Conservation (phyloP, 352 stramenopile genomes). For the Pseudoperonospora humuli region DNA sequence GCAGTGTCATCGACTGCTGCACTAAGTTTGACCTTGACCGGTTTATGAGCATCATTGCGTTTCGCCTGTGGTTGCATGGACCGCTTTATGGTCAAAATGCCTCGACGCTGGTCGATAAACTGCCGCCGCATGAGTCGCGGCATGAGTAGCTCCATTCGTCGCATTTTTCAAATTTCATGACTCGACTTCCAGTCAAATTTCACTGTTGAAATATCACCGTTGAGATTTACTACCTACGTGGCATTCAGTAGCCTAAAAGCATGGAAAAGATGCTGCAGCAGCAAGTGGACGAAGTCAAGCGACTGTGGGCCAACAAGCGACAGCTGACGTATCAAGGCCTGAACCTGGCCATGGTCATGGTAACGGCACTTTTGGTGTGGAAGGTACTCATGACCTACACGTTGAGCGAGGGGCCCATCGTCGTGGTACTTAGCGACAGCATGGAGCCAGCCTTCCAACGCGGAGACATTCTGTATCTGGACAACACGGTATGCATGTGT, state of each 20-base stretch:
- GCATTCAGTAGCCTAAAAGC: neutral
- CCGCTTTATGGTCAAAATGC: conserved; percentile 43
- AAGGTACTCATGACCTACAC: conserved; percentile 97
- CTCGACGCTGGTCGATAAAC: conserved; percentile 14
- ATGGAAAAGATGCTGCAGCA: conserved; percentile 65
- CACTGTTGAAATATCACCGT: neutral
- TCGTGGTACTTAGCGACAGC: conserved; percentile 96
- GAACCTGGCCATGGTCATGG: conserved; percentile 98
- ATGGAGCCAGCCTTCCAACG: conserved; percentile 99
- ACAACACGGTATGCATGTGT: conserved; percentile 89
- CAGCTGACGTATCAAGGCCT: conserved; percentile 95
- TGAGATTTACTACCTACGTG: conserved; percentile 3
- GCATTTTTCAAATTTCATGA: no score
- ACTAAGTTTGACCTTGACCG: neutral
- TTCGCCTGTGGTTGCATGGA: conserved; percentile 11
- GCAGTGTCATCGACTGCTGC: neutral
- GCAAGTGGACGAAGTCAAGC: conserved; percentile 94
- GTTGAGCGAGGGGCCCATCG: conserved; percentile 95
- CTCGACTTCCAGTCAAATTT: no score
- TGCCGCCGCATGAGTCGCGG: no score
- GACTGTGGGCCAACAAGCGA: conserved; percentile 97
- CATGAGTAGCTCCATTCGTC: no score
- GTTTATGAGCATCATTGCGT: neutral
- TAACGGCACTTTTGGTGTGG: conserved; percentile 99
- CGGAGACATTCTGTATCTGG: conserved; percentile 97